phyloP scores from a whole-genome alignment of 106 monocot genomes.

The Apostasia shenzhenica region DNA sequence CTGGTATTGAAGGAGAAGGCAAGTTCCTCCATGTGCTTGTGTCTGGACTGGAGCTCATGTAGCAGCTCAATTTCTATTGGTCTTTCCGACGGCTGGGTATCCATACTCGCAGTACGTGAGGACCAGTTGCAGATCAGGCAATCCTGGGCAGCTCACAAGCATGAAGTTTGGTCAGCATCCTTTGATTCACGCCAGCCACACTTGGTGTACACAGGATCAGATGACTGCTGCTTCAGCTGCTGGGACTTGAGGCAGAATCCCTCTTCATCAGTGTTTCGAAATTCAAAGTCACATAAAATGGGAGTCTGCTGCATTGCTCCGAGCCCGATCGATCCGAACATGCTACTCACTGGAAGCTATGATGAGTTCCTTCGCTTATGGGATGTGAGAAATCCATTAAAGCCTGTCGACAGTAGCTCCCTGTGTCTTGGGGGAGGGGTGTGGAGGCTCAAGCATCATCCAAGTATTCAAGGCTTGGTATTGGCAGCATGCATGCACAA shows the following conservation, averaged over 20 bases:
- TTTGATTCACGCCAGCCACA: slow-evolving; percentile 50
- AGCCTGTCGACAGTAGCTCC: slow-evolving; percentile 43
- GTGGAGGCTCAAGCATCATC: slow-evolving; percentile 88
- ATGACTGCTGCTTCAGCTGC: slow-evolving; percentile 76
- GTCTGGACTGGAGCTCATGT: slow-evolving; percentile 60
- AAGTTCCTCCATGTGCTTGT: slow-evolving; percentile 79
- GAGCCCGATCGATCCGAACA: slow-evolving; percentile 31
- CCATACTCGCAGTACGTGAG: slow-evolving; percentile 39
- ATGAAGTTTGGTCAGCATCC: slow-evolving; percentile 65
- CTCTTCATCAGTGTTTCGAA: slow-evolving; percentile 44
- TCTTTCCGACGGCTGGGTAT: slow-evolving; percentile 76
- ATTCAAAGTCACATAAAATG: slow-evolving; percentile 85
- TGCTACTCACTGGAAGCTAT: slow-evolving; percentile 77
- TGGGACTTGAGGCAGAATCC: slow-evolving; percentile 73
- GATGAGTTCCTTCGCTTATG: slow-evolving; percentile 84
- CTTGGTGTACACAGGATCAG: slow-evolving; percentile 74
- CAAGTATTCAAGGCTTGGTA: slow-evolving; percentile 25
- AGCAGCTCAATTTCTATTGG: slow-evolving; percentile 41
- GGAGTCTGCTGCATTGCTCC: slow-evolving; percentile 85
- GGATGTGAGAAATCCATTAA: slow-evolving; percentile 61
- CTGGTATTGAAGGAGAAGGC: slow-evolving; percentile 36
- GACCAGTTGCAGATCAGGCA: slow-evolving; percentile 34
- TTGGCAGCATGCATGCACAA: slow-evolving; percentile 99
- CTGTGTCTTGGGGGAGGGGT: slow-evolving; percentile 77
- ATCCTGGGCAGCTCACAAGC: slow-evolving; percentile 71